phyloP scores from a whole-genome alignment of 2,329 filamentous ascomycete species.

The Penicillium sp. region DNA sequence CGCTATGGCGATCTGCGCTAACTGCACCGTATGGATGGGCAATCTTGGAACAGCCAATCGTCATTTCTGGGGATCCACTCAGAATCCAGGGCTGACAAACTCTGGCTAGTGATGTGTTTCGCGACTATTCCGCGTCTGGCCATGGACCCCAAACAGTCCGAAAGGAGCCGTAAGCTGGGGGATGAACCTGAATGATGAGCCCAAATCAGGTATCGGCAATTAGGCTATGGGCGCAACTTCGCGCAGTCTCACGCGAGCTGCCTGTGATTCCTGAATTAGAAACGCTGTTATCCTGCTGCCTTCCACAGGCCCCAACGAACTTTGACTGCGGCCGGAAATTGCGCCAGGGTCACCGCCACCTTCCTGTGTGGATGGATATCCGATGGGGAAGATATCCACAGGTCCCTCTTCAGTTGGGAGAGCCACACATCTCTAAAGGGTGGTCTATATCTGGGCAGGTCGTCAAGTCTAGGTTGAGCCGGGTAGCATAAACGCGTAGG shows the following conservation, averaged over 20 bases:
- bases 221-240: not conserved
- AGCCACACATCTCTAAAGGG: not conserved
- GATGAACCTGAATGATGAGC: not conserved
- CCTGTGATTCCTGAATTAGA: not conserved
- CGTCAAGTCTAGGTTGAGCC: not conserved
- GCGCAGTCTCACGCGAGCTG: not conserved
- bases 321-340: not conserved
- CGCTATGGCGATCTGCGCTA: not conserved
- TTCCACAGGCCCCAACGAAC: not conserved
- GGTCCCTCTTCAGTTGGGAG: not conserved
- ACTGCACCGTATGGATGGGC: not conserved
- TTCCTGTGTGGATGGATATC: not conserved
- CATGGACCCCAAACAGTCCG: not conserved
- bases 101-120: slow-evolving; percentile 3
- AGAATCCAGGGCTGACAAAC: not conserved
- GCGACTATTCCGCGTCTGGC: not conserved
- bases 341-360: not conserved
- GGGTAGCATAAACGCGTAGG: not conserved
- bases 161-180: not conserved
- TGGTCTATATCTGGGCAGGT: not conserved
- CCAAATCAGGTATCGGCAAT: not conserved
- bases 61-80: slow-evolving; percentile 6
- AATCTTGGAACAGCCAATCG: slow-evolving; percentile 7
- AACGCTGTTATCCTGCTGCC: not conserved
- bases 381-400: not conserved